Evolutionary conservation across 345 rosid genomes (phyloP).

Genomic region (Murraya paniculata): DNA sequence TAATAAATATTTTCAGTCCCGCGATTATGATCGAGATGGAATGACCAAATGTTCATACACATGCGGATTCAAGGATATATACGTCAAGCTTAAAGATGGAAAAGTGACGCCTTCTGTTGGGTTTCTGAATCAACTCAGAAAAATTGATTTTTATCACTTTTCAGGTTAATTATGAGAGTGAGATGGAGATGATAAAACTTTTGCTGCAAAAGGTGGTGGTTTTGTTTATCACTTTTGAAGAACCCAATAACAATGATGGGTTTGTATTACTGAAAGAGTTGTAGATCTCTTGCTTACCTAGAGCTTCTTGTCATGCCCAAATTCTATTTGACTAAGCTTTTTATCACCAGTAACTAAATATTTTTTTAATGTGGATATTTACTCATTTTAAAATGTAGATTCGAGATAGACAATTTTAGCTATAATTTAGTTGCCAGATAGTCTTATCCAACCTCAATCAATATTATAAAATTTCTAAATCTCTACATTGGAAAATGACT

Average conservation of each 20-base stretch:
- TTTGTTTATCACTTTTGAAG: background rate
- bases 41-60: background rate
- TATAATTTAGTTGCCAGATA: no score
- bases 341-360: no score
- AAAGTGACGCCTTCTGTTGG: background rate
- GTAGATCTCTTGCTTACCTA: constrained; percentile 3
- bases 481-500: no score
- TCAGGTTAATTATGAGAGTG: constrained; percentile 11
- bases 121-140: background rate
- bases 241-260: background rate
- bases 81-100: background rate
- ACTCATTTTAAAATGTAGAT: no score
- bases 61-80: background rate
- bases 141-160: background rate
- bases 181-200: constrained; percentile 12
- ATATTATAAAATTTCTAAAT: no score
- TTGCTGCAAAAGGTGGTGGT: constrained; percentile 8
- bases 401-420: background rate
- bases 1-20: background rate
- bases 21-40: background rate
- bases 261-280: background rate
- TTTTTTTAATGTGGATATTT: background rate
- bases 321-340: background rate
- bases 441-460: no score
- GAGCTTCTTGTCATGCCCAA: constrained; percentile 10